phyloP scores from a whole-genome alignment of 176 grass and related monocot genomes.

The Musa beccarii region DNA sequence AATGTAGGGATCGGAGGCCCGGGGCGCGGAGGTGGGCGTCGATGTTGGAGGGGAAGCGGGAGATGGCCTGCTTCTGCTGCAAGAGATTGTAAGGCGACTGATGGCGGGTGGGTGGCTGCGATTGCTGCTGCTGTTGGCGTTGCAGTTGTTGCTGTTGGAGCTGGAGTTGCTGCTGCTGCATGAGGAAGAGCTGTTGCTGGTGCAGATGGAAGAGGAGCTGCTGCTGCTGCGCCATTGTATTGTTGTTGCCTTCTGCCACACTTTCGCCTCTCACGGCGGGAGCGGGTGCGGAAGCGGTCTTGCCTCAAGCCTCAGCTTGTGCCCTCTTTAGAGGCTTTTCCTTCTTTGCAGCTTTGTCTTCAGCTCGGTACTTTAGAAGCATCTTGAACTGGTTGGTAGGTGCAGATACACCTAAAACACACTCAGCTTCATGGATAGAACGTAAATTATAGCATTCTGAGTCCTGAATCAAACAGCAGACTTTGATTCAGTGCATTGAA shows the following conservation, averaged over 20 bases:
- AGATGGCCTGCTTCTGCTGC: slow-evolving; percentile 69
- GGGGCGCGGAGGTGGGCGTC: slow-evolving; percentile 93
- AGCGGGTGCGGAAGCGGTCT: not conserved
- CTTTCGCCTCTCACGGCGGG: not conserved
- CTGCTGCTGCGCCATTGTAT: slow-evolving; percentile 13
- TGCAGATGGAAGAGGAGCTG: slow-evolving; percentile 38
- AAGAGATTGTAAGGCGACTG: slow-evolving; percentile 32
- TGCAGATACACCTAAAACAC: not conserved
- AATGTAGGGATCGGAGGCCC: slow-evolving; percentile 64
- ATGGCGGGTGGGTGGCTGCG: not conserved
- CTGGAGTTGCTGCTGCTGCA: slow-evolving; percentile 38
- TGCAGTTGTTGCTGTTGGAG: slow-evolving; percentile 23
- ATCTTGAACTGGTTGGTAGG: not conserved
- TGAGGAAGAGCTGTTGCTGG: slow-evolving; percentile 61
- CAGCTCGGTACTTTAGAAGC: not conserved
- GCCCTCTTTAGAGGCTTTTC: not conserved
- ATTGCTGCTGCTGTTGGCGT: slow-evolving; percentile 20
- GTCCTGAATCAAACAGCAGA: not conserved
- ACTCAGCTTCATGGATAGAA: not conserved
- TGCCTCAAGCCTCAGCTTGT: not conserved
- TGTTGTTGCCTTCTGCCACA: slow-evolving; percentile 6
- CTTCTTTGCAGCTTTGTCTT: not conserved
- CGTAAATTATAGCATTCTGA: not conserved
- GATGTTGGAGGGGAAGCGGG: slow-evolving; percentile 97
- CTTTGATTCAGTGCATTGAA: not conserved